phyloP scores from a whole-genome alignment of 495 filamentous ascomycete species.

The Xylaria grammica region DNA sequence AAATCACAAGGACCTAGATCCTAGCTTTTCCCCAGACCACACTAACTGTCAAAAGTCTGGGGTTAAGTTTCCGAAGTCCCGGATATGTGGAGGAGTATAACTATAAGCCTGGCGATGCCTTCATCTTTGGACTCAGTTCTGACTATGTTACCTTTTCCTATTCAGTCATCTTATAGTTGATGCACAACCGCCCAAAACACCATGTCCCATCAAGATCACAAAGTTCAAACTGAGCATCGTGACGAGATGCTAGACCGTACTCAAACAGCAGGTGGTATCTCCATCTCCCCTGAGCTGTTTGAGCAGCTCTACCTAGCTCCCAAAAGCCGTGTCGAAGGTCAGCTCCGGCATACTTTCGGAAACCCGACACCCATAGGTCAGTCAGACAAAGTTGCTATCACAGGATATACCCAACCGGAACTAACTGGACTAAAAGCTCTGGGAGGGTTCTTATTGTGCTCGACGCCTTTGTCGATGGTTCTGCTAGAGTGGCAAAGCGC shows the following conservation, averaged over 20 bases:
- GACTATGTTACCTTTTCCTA: neutral
- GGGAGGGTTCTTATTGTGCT: conserved; percentile 2
- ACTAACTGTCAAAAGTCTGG: neutral
- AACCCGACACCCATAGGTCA: conserved; percentile 63
- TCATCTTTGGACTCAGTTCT: neutral
- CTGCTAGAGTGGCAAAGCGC: conserved; percentile 5
- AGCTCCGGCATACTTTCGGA: conserved; percentile 59
- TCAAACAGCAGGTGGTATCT: conserved; percentile 54
- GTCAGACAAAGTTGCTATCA: neutral
- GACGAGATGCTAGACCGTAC: conserved; percentile 44
- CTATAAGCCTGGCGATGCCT: neutral
- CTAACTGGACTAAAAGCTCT: neutral
- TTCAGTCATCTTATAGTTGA: neutral
- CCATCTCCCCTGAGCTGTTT: conserved; percentile 64
- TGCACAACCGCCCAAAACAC: neutral
- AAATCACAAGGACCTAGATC: neutral
- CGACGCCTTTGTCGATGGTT: conserved; percentile 4
- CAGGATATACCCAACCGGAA: neutral
- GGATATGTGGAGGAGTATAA: neutral
- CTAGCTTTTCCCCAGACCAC: conserved; percentile 1
- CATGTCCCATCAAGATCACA: neutral
- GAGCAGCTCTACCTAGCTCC: conserved; percentile 69
- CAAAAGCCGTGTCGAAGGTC: conserved; percentile 56
- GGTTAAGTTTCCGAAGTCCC: neutral
- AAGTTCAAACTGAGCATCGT: conserved; percentile 1